Conservation (phyloP, 768 basidiomycete genomes). For the Pisolithus orientalis region DNA sequence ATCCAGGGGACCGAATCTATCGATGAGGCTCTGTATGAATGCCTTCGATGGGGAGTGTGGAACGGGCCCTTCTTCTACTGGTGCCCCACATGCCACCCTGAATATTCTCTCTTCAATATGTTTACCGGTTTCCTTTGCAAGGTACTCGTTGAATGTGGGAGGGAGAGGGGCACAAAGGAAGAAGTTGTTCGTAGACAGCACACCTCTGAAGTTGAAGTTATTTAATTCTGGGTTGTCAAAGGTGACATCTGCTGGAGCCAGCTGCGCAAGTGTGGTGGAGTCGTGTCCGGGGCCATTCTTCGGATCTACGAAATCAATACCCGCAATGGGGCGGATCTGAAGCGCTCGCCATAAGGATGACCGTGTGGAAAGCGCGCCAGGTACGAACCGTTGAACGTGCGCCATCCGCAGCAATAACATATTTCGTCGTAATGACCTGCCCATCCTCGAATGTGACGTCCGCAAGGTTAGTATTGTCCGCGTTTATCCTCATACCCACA, state of each 20-base stretch:
- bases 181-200: conserved; percentile 25
- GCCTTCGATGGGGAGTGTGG: conserved; percentile 32
- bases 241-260: conserved; percentile 43
- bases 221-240: conserved; percentile 16
- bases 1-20: conserved; percentile 32
- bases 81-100: conserved; percentile 38
- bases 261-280: conserved; percentile 28
- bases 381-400: conserved; percentile 36
- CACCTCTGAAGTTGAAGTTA: conserved; percentile 8
- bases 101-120: conserved; percentile 19
- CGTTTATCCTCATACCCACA: conserved; percentile 28
- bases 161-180: conserved; percentile 34
- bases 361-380: not conserved
- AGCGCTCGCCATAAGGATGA: not conserved
- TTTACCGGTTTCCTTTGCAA: conserved; percentile 5
- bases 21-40: conserved; percentile 38
- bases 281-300: conserved; percentile 19
- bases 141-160: conserved; percentile 14
- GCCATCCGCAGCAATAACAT: conserved; percentile 49
- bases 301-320: conserved; percentile 41
- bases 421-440: conserved; percentile 35
- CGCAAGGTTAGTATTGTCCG: conserved; percentile 20
- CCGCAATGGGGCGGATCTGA: conserved; percentile 38
- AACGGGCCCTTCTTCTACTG: conserved; percentile 27
- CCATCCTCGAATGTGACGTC: conserved; percentile 44